Evolutionary conservation across 305 asterid genomes (phyloP).

Genomic region (Stenogyne calaminthoides): DNA sequence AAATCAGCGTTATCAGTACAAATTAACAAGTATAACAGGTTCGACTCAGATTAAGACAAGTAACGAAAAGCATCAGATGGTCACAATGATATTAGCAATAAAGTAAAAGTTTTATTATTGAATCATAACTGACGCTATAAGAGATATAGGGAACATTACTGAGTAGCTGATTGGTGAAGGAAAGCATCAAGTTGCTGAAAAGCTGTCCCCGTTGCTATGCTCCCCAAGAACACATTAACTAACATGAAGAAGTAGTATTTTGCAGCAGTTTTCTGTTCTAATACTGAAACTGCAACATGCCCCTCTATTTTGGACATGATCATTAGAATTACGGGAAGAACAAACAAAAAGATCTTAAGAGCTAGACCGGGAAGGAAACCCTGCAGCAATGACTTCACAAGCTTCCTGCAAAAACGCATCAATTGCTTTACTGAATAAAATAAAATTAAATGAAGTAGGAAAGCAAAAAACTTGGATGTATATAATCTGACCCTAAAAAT

Average conservation of each 20-base stretch:
- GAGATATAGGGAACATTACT: conserved; percentile 47
- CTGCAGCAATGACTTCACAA: conserved; percentile 82
- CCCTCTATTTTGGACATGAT: conserved; percentile 95
- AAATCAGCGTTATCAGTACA: neutral
- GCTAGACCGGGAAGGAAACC: conserved; percentile 97
- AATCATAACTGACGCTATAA: conserved; percentile 14
- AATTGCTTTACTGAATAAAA: conserved; percentile 2
- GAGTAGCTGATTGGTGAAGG: conserved; percentile 80
- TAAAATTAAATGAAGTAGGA: neutral
- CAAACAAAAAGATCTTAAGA: conserved; percentile 70
- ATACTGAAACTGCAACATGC: conserved; percentile 65
- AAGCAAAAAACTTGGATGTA: neutral
- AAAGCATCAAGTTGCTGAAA: conserved; percentile 93
- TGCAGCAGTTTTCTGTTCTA: conserved; percentile 79
- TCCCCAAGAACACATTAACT: conserved; percentile 94
- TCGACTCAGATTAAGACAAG: neutral
- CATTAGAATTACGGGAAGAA: conserved; percentile 77
- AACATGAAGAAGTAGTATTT: conserved; percentile 90
- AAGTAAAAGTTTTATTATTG: neutral
- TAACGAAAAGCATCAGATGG: neutral
- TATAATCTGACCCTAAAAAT: neutral
- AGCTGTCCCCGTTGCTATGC: conserved; percentile 91
- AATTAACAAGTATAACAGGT: neutral
- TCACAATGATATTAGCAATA: neutral
- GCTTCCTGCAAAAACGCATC: conserved; percentile 59